Evolutionary conservation across 805 yeast species (phyloP).

Genomic region (Kuraishia piskuri): DNA sequence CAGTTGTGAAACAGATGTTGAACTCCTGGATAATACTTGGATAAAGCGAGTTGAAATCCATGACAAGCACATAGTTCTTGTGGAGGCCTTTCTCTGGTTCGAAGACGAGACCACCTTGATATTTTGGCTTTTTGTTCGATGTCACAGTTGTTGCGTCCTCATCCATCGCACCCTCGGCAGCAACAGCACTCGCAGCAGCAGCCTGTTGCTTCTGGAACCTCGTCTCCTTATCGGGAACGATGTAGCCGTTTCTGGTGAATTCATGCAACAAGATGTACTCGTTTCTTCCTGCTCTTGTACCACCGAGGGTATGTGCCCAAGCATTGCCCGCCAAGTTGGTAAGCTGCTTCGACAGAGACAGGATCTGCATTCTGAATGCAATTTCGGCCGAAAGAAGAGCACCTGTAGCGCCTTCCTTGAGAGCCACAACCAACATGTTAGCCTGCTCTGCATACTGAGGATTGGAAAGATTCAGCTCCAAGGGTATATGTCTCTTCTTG

Average conservation of each 20-base stretch:
- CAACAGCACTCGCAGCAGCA: slow-evolving; percentile 13
- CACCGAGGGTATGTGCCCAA: slow-evolving; percentile 91
- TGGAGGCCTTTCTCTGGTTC: slow-evolving; percentile 96
- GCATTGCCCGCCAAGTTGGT: slow-evolving; percentile 95
- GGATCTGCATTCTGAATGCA: slow-evolving; percentile 74
- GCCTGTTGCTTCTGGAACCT: slow-evolving; percentile 28
- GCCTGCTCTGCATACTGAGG: slow-evolving; percentile 63
- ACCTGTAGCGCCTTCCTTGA: slow-evolving; percentile 58
- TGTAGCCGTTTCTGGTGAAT: slow-evolving; percentile 67
- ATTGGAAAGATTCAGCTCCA: slow-evolving; percentile 68
- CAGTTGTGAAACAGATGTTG: slow-evolving; percentile 95
- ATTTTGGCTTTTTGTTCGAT: slow-evolving; percentile 61
- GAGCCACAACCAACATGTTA: slow-evolving; percentile 53
- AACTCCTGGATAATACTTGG: slow-evolving; percentile 97
- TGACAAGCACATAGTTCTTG: slow-evolving; percentile 79
- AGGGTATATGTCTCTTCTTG: slow-evolving; percentile 46
- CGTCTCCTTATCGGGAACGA: slow-evolving; percentile 81
- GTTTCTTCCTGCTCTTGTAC: slow-evolving; percentile 94
- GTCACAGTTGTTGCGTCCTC: slow-evolving; percentile 39
- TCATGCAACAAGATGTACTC: slow-evolving; percentile 91
- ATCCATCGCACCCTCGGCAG: slow-evolving; percentile 25
- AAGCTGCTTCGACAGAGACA: slow-evolving; percentile 83
- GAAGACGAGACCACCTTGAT: slow-evolving; percentile 89
- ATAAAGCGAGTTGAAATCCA: slow-evolving; percentile 97
- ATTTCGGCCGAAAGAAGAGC: slow-evolving; percentile 69